Evolutionary conservation across 2,329 filamentous ascomycete species (phyloP).

Genomic region (Pseudogymnoascus sp.): DNA sequence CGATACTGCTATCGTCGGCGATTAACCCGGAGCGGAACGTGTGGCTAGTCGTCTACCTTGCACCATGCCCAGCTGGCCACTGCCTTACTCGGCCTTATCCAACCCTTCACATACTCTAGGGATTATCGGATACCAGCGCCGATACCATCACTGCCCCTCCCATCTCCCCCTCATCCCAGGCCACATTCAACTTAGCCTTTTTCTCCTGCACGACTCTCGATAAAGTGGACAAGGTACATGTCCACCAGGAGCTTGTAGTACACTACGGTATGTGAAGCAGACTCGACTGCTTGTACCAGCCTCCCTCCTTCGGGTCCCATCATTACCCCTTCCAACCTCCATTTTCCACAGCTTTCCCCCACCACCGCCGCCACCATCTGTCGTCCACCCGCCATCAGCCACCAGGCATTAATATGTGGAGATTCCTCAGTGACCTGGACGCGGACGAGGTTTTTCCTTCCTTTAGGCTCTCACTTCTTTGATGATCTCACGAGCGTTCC

Average conservation of each 20-base stretch:
- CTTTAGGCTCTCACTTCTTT: constrained; percentile 5
- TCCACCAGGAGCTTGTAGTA: background rate
- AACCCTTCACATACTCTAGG: constrained; percentile 1
- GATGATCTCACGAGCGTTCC: constrained; percentile 1
- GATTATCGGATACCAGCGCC: constrained; percentile 7
- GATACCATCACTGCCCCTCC: constrained; percentile 5
- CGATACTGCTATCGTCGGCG: background rate
- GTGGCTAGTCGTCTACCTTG: background rate
- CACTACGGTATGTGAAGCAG: constrained; percentile 4
- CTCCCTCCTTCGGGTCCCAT: background rate
- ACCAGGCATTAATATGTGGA: constrained; percentile 6
- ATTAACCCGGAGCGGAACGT: background rate
- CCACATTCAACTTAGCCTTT: constrained; percentile 7
- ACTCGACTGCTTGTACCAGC: background rate
- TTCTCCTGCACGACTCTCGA: constrained; percentile 1
- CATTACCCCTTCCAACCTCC: constrained; percentile 5
- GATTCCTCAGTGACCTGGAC: background rate
- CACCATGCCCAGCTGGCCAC: background rate
- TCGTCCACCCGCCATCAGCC: background rate
- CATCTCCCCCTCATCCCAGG: constrained; percentile 2
- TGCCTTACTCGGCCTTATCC: constrained; percentile 4
- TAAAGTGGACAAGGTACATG: constrained; percentile 1
- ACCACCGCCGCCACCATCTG: background rate
- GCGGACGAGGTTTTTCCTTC: constrained; percentile 7
- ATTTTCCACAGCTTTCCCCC: background rate